phyloP scores from a whole-genome alignment of 2,329 filamentous ascomycete species.

The Fusarium sp. region DNA sequence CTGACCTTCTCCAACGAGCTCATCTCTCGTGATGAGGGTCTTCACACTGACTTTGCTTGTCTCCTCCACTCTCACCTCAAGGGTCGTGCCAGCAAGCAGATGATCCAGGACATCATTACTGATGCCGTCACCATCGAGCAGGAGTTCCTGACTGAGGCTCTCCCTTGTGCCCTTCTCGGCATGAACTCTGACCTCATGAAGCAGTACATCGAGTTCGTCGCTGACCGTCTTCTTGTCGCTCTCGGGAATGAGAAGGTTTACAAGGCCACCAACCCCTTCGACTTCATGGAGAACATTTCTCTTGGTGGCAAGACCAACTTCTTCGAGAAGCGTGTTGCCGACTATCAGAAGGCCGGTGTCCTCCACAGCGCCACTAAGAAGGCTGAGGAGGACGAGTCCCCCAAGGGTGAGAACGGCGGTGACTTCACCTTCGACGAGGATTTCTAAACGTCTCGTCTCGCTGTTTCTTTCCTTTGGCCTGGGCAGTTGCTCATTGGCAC shows the following conservation, averaged over 20 bases:
- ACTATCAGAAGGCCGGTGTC: slow-evolving; percentile 99
- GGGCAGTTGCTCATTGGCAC: slow-evolving; percentile 4
- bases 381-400: slow-evolving; percentile 63
- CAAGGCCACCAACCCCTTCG: slow-evolving; percentile 94
- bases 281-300: slow-evolving; percentile 99
- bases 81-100: slow-evolving; percentile 84
- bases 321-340: slow-evolving; percentile 99
- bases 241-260: slow-evolving; percentile 96
- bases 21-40: slow-evolving; percentile 98
- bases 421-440: slow-evolving; percentile 97
- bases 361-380: slow-evolving; percentile 88
- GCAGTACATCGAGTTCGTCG: slow-evolving; percentile 99
- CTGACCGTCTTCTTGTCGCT: slow-evolving; percentile 91
- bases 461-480: slow-evolving; percentile 15
- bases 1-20: slow-evolving; percentile 99
- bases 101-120: slow-evolving; percentile 88
- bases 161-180: slow-evolving; percentile 91
- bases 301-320: slow-evolving; percentile 99
- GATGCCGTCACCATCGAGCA: slow-evolving; percentile 96
- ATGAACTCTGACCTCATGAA: slow-evolving; percentile 99
- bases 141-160: slow-evolving; percentile 96
- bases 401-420: slow-evolving; percentile 71
- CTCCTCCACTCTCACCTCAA: slow-evolving; percentile 97
- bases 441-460: slow-evolving; percentile 73
- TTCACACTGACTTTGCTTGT: slow-evolving; percentile 99